phyloP scores from a whole-genome alignment of 495 filamentous ascomycete species.

The Talaromyces liani region DNA sequence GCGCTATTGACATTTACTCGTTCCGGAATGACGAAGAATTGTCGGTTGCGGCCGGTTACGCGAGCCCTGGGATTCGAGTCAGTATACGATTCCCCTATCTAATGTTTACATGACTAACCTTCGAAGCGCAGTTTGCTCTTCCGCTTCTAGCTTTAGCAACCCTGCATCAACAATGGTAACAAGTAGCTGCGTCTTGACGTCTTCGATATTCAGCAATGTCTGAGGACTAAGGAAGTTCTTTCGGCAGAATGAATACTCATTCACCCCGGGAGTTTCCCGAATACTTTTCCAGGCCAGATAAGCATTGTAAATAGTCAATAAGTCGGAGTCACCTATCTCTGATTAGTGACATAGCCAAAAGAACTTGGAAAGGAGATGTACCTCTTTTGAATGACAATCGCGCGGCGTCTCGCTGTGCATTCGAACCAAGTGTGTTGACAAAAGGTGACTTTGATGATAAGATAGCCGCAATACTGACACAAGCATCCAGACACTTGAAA shows the following conservation, averaged over 20 bases:
- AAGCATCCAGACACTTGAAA: conserved; percentile 85
- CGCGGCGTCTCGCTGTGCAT: conserved; percentile 69
- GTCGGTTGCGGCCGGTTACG: conserved; percentile 51
- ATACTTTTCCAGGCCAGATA: conserved; percentile 81
- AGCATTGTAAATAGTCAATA: conserved; percentile 87
- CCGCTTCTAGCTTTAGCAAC: conserved; percentile 61
- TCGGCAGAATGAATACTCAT: conserved; percentile 79
- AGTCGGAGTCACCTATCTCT: conserved; percentile 71
- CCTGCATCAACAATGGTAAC: conserved; percentile 75
- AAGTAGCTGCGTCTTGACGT: conserved; percentile 84
- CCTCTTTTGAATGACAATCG: conserved; percentile 67
- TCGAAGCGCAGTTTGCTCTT: conserved; percentile 60
- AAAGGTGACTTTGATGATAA: conserved; percentile 94
- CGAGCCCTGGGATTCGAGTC: conserved; percentile 28
- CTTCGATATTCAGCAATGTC: conserved; percentile 83
- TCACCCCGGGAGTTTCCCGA: conserved; percentile 54
- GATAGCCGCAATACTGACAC: conserved; percentile 84
- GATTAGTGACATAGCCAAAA: background rate
- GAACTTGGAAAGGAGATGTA: conserved; percentile 16
- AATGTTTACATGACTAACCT: conserved; percentile 24
- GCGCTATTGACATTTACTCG: conserved; percentile 63
- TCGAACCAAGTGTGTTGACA: conserved; percentile 71
- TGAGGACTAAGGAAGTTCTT: conserved; percentile 85
- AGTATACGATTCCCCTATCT: conserved; percentile 18
- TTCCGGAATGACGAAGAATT: conserved; percentile 74